Conservation (phyloP, 2,329 filamentous ascomycete species). For the Arthrobotrys pseudoclavata region DNA sequence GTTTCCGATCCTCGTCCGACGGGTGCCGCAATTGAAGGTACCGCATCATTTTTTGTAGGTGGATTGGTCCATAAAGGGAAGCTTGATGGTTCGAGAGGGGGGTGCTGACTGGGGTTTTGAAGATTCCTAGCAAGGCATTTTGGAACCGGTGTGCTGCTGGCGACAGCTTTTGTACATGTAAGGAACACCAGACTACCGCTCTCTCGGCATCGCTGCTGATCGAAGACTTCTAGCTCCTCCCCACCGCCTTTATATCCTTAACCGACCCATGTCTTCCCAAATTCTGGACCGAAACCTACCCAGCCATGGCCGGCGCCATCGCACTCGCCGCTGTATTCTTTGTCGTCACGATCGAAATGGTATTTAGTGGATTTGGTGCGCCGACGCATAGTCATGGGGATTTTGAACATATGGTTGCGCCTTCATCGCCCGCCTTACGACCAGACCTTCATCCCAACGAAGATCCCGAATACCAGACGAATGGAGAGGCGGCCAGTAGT, state of each 20-base stretch:
- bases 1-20: conserved; percentile 73
- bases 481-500: conserved; percentile 55
- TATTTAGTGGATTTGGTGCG: conserved; percentile 70
- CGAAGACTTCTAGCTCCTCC: conserved; percentile 69
- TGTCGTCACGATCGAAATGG: conserved; percentile 89
- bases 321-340: conserved; percentile 85
- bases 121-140: conserved; percentile 73
- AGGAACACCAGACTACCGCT: not conserved
- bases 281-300: conserved; percentile 84
- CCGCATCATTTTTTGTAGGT: conserved; percentile 69
- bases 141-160: conserved; percentile 86
- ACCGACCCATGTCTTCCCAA: conserved; percentile 78
- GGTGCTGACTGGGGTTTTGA: conserved; percentile 33
- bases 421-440: conserved; percentile 37
- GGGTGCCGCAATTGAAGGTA: conserved; percentile 73
- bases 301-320: conserved; percentile 82
- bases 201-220: conserved; percentile 14
- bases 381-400: conserved; percentile 56
- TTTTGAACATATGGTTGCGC: conserved; percentile 55
- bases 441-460: conserved; percentile 51
- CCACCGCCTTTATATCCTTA: conserved; percentile 74
- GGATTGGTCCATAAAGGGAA: conserved; percentile 17
- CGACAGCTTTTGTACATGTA: conserved; percentile 85
- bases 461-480: conserved; percentile 52
- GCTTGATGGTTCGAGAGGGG: not conserved